Conservation (phyloP, 2,329 filamentous ascomycete genomes). For the Botrytis deweyae region DNA sequence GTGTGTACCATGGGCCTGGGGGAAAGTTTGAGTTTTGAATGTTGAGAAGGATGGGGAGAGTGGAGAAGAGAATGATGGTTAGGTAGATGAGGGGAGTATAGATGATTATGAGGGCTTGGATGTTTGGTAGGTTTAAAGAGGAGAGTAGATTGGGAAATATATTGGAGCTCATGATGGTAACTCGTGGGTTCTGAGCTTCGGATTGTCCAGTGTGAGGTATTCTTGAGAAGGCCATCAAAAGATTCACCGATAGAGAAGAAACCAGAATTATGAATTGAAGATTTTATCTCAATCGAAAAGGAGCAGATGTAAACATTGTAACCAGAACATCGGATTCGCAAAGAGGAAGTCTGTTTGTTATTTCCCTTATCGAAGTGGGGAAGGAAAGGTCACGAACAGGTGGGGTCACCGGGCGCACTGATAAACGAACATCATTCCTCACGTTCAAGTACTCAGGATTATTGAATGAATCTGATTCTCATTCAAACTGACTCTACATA, state of each 20-base stretch:
- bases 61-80: background rate
- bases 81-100: background rate
- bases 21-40: conserved; percentile 15
- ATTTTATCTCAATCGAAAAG: background rate
- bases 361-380: background rate
- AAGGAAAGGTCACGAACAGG: background rate
- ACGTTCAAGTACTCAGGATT: too few species aligned
- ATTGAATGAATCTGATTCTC: too few species aligned
- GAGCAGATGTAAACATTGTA: background rate
- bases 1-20: conserved; percentile 33
- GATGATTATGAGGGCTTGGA: background rate
- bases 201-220: background rate
- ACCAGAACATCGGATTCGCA: background rate
- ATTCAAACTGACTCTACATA: too few species aligned
- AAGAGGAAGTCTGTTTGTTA: background rate
- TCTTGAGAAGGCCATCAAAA: background rate
- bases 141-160: background rate
- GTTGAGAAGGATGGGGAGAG: background rate
- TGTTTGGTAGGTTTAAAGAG: background rate
- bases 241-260: background rate
- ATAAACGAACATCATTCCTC: background rate
- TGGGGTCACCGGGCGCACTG: background rate
- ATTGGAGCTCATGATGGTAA: background rate
- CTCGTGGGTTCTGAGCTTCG: background rate
- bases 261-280: too few species aligned